Evolutionary conservation across 2,329 filamentous ascomycete genomes (phyloP), one percentile per base, ranked within the genome.

Genomic region (Diplodia sapinea): DNA sequence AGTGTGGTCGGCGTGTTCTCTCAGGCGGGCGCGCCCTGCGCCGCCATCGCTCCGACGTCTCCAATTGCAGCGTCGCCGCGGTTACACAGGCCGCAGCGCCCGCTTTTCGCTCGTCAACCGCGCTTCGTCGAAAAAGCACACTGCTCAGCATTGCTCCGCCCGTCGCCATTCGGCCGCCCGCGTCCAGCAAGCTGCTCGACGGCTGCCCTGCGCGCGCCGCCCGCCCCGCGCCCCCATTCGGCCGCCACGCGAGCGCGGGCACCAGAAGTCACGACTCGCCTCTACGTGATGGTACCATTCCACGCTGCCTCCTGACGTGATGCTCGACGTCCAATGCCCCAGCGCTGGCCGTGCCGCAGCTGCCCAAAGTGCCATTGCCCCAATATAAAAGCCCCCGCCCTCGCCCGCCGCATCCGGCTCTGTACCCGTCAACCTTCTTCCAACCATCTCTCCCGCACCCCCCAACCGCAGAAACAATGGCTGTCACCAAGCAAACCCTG

Each of bases 401-500:
- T 31, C n/a, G 20, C 40, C 54, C 57, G 57, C 57, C 40, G 57
- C 57, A 43, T 57, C 55, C 55, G 55, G 55, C 36, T 29, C 36
- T 33, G 43, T 9, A n/a, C 15, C 47, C 55, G 40, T 13, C 57
- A 47, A 33, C 23, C 20, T 36, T 13, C 38, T 50, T 40, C 20
- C 31, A 17, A 49, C 40, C 51, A 17, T 17, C 15, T 20, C 38
- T 26, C 61, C 51, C 55, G 40, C 38, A 8, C 6, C 31, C 47
- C 65, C 63, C 38, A 38, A 36, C 26, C 23, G 15, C 36, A 29
- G 26, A 47, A 57, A 74, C 50, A 23, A 84, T 85, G 83, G 80
- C 79, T 79, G 91, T 97, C 75, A 85, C 83, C 69, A 96, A 93
- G 84, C 85, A 84, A 61, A 80, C 86, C 70, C 78, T 89, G 73